Conservation (phyloP, 2,329 filamentous ascomycete species). For the Domatiomyces globalis region DNA sequence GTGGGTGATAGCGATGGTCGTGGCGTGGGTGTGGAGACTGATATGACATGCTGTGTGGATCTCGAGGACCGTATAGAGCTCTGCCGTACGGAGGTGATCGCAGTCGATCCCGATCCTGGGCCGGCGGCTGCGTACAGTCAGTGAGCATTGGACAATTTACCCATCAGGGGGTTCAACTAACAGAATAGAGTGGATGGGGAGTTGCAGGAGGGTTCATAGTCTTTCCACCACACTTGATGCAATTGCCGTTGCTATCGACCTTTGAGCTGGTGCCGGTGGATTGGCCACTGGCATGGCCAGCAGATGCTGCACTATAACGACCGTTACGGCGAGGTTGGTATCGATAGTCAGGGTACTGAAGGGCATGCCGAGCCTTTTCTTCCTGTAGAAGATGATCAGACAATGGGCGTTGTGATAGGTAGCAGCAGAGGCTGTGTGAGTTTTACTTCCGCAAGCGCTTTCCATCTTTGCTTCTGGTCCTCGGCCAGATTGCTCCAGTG, state of each 20-base stretch:
- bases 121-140: not conserved
- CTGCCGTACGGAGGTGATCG: not conserved
- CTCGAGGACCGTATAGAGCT: not conserved
- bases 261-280: constrained; percentile 15
- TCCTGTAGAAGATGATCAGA: constrained; percentile 36
- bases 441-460: constrained; percentile 63
- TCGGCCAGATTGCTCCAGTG: constrained; percentile 71
- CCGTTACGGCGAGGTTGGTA: constrained; percentile 64
- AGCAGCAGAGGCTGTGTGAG: constrained; percentile 1
- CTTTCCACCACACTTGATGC: constrained; percentile 28
- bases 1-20: not conserved
- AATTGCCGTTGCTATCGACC: constrained; percentile 8
- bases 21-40: not conserved
- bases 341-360: constrained; percentile 82
- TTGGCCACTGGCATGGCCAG: constrained; percentile 7
- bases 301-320: constrained; percentile 23
- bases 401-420: constrained; percentile 13
- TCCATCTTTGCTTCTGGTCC: constrained; percentile 72
- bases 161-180: constrained; percentile 17
- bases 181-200: constrained; percentile 25
- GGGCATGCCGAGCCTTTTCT: constrained; percentile 78
- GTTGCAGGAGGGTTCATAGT: constrained; percentile 33
- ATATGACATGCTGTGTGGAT: not conserved
- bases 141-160: not conserved
- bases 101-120: not conserved